These are phyloP conservation scores for Microascus cirrosus DNA, from an alignment of 2,329 filamentous ascomycete species.

Conservation along the genomic window DNA sequence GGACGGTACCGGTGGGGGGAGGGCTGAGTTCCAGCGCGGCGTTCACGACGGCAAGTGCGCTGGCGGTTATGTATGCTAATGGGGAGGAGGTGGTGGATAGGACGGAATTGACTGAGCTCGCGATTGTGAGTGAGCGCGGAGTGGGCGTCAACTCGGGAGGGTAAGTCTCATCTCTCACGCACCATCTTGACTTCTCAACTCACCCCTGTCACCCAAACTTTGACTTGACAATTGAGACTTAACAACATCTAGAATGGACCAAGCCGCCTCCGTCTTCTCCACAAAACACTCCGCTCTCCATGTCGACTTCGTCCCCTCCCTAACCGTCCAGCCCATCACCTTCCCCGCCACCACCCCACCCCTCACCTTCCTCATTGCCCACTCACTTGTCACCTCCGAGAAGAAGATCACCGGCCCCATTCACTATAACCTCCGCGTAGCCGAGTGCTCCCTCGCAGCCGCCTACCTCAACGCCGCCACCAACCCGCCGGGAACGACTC, in stretches of 20 bases:
- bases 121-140: slow-evolving; percentile 85
- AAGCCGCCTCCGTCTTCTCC: slow-evolving; percentile 90
- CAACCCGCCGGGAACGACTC: slow-evolving; percentile 42
- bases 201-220: too few species aligned
- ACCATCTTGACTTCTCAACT: not conserved
- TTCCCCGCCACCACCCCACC: slow-evolving; percentile 76
- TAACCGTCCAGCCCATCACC: slow-evolving; percentile 65
- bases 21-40: slow-evolving; percentile 90
- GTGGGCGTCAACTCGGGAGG: slow-evolving; percentile 96
- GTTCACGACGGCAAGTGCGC: slow-evolving; percentile 79
- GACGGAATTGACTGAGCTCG: slow-evolving; percentile 81
- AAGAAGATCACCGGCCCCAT: slow-evolving; percentile 90
- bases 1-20: slow-evolving; percentile 82
- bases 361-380: slow-evolving; percentile 84
- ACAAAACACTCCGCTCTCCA: slow-evolving; percentile 77
- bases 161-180: slow-evolving; percentile 31
- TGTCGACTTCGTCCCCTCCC: slow-evolving; percentile 74
- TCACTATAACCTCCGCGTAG: slow-evolving; percentile 93
- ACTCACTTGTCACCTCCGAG: slow-evolving; percentile 87
- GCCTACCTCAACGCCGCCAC: slow-evolving; percentile 49
- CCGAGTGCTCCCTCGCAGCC: slow-evolving; percentile 87
- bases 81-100: slow-evolving; percentile 72
- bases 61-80: slow-evolving; percentile 82
- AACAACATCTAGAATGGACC: slow-evolving; percentile 67
- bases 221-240: too few species aligned